Evolutionary conservation across 345 rosid species (phyloP), one percentile per base, ranked within the genome.

Genomic region (Abelmoschus esculentus): DNA sequence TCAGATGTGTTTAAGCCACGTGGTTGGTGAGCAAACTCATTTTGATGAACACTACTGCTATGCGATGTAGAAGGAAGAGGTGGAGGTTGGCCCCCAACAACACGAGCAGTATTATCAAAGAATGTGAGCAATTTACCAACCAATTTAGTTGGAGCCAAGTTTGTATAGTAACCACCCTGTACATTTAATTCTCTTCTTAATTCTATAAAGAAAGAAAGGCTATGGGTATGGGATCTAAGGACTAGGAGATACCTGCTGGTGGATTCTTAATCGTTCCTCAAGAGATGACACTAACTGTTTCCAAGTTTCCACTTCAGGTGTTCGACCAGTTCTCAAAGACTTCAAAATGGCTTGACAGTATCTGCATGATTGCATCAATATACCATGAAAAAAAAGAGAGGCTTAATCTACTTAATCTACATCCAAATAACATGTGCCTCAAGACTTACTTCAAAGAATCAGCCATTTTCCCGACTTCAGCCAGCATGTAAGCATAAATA

Each of bases 401-500:
- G 63, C 61, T 53, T 22, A 64, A 65, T 22, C 32, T 62, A 57
- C 54, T 61, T 52, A 31, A 55, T 19, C 12, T 42, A 63, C 26
- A 53, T 61, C 3, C 26, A 7, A 59, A 73, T 34, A 26, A 62
- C 8, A 57, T 40, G 14, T 42, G 60, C 44, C 53, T 58, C 57
- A 13, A 13, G 36, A 72, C 99, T 85, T 87, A 96, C 99, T 86
- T 96, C 60, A 86, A 77, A 61, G 99, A 92, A 69, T 86, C 89
- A 7, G 97, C 82, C 77, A 92, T 80, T 83, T 81, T 92, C 72
- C 99, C 99, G 63, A 92, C 90, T 88, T 96, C 99, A 72, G 91
- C 92, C 71, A 96, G 83, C 99, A 96, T 96, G 82, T 85, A 75
- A 19, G 99, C 99, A 81, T 96, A 92, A 69, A 96, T 68, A 75